Evolutionary conservation across 164 flowering plant genomes (phyloP), one percentile per base, ranked within the genome.

Genomic region (Chloranthus sessilifolius): DNA sequence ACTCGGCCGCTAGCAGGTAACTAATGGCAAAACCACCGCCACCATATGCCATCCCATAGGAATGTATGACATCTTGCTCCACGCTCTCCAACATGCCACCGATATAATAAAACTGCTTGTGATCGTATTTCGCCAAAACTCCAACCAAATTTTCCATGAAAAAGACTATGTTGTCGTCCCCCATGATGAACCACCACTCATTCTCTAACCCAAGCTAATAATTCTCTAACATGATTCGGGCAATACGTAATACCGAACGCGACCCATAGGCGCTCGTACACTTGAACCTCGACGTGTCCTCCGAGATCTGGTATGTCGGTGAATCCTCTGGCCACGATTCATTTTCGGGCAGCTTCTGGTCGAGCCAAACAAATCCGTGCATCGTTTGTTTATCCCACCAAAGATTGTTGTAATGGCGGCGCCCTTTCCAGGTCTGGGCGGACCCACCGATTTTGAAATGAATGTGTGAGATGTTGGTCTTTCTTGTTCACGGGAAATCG

Each of bases 1-100:
- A 60, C 44, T 49, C 64, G 33, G 52, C 73, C 12, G 89, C 98
- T 4, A 87, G 47, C 0, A 77, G 67, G 26, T 74, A 77, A 35
- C 98, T 87, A 14, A 90, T 45, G 0, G 96, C 98, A 45, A 87
- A 79, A 2, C 98, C 98, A 2, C 92, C 98, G 2, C 98, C 98
- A 4, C 98, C 96, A 39, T 69, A 91, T 15, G 86, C 98, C 90
- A 83, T 88, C 1, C 44, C 74, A 43, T 77, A 87, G 43, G 83
- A 57, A 47, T 81, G 92, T 66, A 74, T 56, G 58, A 69, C 62
- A 47, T 81, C 70, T 41, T 85, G 95, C 67, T 83, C 92, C 25
- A 85, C 88, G 45, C 96, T 87, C 74, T 91, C 98, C 20, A 89
- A 83, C 42, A 61, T 61, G 12, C 80, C 84, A 0, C 98, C 98